Percentiles rank a stretch among this genome's conserved stretches.
Conservation (phyloP, 371 early-diverging fungal species). For the Dinochytrium kinnereticum region DNA sequence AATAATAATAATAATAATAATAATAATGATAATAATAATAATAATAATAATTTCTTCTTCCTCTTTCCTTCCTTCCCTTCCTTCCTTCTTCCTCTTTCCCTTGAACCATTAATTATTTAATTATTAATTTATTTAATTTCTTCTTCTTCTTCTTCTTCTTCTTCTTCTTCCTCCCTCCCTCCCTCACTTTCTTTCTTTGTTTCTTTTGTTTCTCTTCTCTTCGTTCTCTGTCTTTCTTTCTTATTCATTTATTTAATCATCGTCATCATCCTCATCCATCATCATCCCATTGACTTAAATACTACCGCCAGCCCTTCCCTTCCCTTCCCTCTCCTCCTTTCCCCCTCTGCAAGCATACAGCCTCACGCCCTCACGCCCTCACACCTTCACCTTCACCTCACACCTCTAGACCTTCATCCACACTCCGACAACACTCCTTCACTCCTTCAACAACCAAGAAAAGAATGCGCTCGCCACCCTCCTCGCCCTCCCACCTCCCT, state of each 20-base stretch:
- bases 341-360: background rate
- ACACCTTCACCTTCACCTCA: background rate
- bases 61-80: background rate
- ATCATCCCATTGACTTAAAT: no score
- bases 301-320: no score
- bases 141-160: background rate
- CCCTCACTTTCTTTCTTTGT: background rate
- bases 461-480: background rate
- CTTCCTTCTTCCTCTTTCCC: background rate
- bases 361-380: background rate
- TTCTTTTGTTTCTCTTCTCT: background rate
- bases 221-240: background rate
- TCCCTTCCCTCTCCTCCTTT: background rate
- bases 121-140: no score
- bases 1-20: no score
- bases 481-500: background rate
- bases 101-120: no score
- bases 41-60: no score
- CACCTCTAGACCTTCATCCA: background rate
- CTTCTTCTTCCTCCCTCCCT: background rate
- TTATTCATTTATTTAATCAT: no score
- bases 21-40: no score
- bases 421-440: background rate
- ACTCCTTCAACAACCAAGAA: background rate
- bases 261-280: no score